Evolutionary conservation across 2,329 filamentous ascomycete species (phyloP).

Genomic region (Coniochaeta sp.): DNA sequence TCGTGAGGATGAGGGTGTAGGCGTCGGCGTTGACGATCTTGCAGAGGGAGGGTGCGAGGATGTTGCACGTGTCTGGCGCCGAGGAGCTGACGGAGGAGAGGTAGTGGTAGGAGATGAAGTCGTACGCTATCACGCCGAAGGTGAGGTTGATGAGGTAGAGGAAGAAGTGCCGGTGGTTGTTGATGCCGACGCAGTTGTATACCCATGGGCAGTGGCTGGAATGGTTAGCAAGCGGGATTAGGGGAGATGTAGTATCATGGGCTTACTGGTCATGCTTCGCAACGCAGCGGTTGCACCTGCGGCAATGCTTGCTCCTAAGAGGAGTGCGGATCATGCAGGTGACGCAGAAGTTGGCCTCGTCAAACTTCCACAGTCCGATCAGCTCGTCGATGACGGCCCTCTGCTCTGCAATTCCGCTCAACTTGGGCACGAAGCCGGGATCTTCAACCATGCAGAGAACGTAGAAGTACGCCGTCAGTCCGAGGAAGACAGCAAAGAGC

Average conservation of each 20-base stretch:
- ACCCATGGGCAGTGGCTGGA: slow-evolving; percentile 93
- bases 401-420: slow-evolving; percentile 82
- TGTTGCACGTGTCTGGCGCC: slow-evolving; percentile 55
- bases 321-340: slow-evolving; percentile 92
- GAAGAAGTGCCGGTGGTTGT: slow-evolving; percentile 95
- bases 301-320: slow-evolving; percentile 91
- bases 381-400: slow-evolving; percentile 85
- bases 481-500: slow-evolving; percentile 58
- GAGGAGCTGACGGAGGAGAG: slow-evolving; percentile 51
- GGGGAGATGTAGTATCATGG: background rate
- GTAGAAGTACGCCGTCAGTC: slow-evolving; percentile 79
- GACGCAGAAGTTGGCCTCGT: slow-evolving; percentile 90
- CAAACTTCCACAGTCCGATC: slow-evolving; percentile 78
- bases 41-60: slow-evolving; percentile 73
- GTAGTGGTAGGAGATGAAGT: slow-evolving; percentile 68
- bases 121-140: slow-evolving; percentile 63
- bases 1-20: slow-evolving; percentile 70
- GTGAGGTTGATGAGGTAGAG: slow-evolving; percentile 78
- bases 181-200: slow-evolving; percentile 89
- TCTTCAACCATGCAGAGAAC: slow-evolving; percentile 77
- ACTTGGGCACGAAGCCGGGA: slow-evolving; percentile 88
- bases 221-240: background rate
- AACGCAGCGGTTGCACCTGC: slow-evolving; percentile 83
- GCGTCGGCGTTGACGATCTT: slow-evolving; percentile 70
- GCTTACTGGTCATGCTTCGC: slow-evolving; percentile 94